phyloP scores from a whole-genome alignment of 768 basidiomycete genomes.

The Mrakia gelida region DNA sequence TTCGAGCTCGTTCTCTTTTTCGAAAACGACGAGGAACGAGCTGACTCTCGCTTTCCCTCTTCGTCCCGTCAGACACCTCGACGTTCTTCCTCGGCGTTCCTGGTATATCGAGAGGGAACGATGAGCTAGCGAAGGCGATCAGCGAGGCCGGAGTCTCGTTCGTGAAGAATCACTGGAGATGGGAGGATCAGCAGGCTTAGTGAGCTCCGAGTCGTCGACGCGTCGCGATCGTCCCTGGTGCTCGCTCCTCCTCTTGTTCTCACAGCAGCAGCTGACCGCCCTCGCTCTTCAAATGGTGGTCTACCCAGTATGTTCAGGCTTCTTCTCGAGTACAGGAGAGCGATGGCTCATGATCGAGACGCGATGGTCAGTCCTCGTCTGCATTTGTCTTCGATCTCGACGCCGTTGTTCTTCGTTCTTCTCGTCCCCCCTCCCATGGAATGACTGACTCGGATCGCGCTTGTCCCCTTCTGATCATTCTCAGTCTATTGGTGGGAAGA shows the following conservation, averaged over 20 bases:
- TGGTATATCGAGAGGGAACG: neutral
- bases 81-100: slow-evolving; percentile 8
- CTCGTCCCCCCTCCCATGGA: too few species aligned
- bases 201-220: neutral
- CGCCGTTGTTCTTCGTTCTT: too few species aligned
- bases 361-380: neutral
- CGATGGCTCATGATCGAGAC: neutral
- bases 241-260: too few species aligned
- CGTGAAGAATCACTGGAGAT: neutral
- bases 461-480: too few species aligned
- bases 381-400: too few species aligned
- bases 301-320: neutral
- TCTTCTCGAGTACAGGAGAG: neutral
- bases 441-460: too few species aligned
- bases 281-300: too few species aligned
- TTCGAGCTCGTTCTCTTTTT: neutral
- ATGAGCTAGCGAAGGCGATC: neutral
- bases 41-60: neutral
- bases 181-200: slow-evolving; percentile 10
- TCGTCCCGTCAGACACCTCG: neutral
- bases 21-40: too few species aligned
- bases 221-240: neutral
- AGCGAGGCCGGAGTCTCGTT: neutral
- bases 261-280: too few species aligned
- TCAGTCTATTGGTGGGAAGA: too few species aligned